Evolutionary conservation across 148 eudicot species (phyloP).

Genomic region (Diospyros kaki): DNA sequence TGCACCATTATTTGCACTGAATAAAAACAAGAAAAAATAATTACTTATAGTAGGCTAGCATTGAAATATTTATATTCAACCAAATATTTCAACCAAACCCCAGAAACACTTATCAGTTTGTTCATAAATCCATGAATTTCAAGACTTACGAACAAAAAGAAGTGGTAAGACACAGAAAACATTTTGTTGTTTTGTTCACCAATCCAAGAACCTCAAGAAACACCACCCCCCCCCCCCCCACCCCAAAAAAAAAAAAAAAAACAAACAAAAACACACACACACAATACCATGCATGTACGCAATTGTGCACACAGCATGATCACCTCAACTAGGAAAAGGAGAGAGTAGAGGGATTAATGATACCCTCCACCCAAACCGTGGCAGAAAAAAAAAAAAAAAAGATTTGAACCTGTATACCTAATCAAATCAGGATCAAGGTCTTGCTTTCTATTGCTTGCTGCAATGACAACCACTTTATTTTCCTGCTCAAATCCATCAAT

Average conservation of each 20-base stretch:
- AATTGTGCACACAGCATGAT: too few relatives aligned
- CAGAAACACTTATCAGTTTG: background rate
- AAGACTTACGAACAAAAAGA: background rate
- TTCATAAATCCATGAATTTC: background rate
- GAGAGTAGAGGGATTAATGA: background rate
- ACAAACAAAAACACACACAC: too few relatives aligned
- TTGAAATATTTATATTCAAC: background rate
- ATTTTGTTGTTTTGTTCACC: too few relatives aligned
- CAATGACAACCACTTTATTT: slow-evolving; percentile 88
- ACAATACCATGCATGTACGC: too few relatives aligned
- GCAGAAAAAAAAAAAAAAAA: background rate
- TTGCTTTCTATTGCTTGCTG: slow-evolving; percentile 95
- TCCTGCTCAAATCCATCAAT: slow-evolving; percentile 99
- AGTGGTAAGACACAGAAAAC: background rate
- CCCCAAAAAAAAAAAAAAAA: background rate
- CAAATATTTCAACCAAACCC: background rate
- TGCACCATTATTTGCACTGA: too few relatives aligned
- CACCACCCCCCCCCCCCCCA: background rate
- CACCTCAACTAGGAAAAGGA: too few relatives aligned
- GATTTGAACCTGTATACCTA: slow-evolving; percentile 34
- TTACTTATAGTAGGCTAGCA: background rate
- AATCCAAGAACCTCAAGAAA: background rate
- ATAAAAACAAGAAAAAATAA: too few relatives aligned
- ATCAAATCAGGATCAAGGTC: slow-evolving; percentile 97
- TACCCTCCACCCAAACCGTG: background rate